phyloP scores from a whole-genome alignment of 176 grass and related monocot species.

The Dactylis glomerata region DNA sequence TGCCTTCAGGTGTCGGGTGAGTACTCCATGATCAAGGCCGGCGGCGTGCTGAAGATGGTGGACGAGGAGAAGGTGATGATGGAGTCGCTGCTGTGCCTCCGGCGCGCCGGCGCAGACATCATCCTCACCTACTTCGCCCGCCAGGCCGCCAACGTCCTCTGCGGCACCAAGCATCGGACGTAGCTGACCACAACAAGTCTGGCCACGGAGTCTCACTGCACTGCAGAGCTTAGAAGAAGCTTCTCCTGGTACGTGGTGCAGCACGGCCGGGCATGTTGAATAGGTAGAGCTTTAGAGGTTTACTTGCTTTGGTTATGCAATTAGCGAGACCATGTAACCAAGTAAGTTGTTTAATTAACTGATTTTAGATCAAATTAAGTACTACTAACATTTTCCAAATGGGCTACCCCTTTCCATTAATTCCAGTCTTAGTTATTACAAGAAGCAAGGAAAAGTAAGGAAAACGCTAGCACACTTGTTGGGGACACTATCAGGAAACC shows the following conservation, averaged over 20 bases:
- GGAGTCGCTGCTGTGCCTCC: conserved; percentile 88
- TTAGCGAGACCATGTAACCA: too few relatives aligned
- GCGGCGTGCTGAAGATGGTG: conserved; percentile 64
- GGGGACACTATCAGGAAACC: too few relatives aligned
- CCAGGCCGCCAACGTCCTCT: conserved; percentile 74
- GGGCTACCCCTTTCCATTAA: too few relatives aligned
- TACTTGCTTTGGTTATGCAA: background rate
- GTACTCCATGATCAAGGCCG: conserved; percentile 96
- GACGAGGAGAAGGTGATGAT: conserved; percentile 98
- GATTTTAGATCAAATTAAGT: background rate
- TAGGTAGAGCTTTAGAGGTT: too few relatives aligned
- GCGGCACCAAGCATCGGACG: conserved; percentile 23
- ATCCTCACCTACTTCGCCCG: conserved; percentile 94
- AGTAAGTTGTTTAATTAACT: too few relatives aligned
- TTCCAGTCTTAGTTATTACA: too few relatives aligned
- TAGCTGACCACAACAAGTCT: background rate
- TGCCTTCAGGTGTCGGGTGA: conserved; percentile 83
- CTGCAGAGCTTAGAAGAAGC: background rate
- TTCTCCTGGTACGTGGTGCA: background rate
- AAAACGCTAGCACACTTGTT: too few relatives aligned
- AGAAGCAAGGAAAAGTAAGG: too few relatives aligned
- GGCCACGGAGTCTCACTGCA: background rate
- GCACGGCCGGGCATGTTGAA: too few relatives aligned
- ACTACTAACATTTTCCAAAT: too few relatives aligned
- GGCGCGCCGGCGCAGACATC: conserved; percentile 78